phyloP scores from a whole-genome alignment of 2,329 filamentous ascomycete genomes.

The Dactylellina leptospora region DNA sequence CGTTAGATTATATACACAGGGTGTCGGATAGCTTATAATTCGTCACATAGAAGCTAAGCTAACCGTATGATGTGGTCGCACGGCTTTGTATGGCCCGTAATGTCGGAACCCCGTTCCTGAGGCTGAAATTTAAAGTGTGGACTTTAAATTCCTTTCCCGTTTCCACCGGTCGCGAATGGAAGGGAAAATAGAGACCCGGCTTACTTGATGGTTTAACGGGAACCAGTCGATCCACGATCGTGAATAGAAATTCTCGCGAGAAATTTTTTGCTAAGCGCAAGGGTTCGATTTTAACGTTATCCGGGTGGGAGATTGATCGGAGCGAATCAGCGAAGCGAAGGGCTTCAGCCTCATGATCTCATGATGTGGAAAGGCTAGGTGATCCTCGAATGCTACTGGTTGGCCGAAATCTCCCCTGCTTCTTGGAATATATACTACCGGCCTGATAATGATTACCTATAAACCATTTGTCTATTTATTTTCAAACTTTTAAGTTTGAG shows the following conservation, averaged over 20 bases:
- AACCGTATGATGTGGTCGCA: too few species aligned
- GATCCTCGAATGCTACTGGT: slow-evolving; percentile 13
- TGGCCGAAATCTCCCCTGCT: background rate
- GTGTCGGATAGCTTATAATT: too few species aligned
- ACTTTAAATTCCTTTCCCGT: background rate
- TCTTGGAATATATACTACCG: background rate
- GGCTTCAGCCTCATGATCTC: slow-evolving; percentile 11
- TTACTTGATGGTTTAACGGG: slow-evolving; percentile 27
- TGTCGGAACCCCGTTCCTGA: slow-evolving; percentile 29
- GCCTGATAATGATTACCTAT: background rate
- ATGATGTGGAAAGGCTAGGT: background rate
- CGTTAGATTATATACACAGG: too few species aligned
- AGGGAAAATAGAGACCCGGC: background rate
- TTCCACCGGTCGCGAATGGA: background rate
- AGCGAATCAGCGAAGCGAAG: slow-evolving; percentile 14
- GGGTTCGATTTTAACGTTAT: slow-evolving; percentile 25
- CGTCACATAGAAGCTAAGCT: too few species aligned
- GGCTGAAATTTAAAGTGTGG: slow-evolving; percentile 38
- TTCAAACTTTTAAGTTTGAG: too few species aligned
- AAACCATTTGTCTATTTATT: too few species aligned
- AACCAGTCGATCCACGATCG: slow-evolving; percentile 43
- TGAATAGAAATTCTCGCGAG: background rate
- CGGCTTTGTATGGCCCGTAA: too few species aligned
- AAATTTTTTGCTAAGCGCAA: background rate
- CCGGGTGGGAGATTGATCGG: background rate